A percentile compares a stretch with the other conserved stretches of the same genome.
These are phyloP conservation scores for Kuraishia floccosa DNA, from an alignment of 805 yeast genomes.

Conservation along the genomic window DNA sequence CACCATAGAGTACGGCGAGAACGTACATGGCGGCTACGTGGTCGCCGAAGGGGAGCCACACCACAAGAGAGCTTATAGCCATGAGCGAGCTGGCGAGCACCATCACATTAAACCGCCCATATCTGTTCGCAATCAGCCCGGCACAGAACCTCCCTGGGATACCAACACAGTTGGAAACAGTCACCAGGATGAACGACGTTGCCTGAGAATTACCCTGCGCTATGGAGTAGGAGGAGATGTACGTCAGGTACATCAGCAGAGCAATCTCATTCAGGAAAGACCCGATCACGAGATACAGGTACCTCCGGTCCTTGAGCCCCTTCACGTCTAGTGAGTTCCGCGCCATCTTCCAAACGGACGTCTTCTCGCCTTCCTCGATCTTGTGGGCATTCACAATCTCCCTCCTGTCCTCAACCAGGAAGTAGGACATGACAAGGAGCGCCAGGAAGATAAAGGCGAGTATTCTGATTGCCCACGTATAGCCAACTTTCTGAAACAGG, in stretches of 20 bases:
- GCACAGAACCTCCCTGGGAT: slow-evolving; percentile 41
- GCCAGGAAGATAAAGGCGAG: slow-evolving; percentile 30
- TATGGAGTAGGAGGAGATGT: slow-evolving; percentile 35
- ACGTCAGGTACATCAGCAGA: slow-evolving; percentile 31
- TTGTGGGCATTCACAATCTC: slow-evolving; percentile 12
- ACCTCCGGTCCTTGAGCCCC: slow-evolving; percentile 25
- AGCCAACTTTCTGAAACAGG: slow-evolving; percentile 35
- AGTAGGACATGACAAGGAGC: slow-evolving; percentile 21
- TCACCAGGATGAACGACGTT: slow-evolving; percentile 29
- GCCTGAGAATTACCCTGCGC: slow-evolving; percentile 27
- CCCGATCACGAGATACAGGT: slow-evolving; percentile 27
- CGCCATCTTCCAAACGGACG: slow-evolving; percentile 5
- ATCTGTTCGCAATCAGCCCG: slow-evolving; percentile 35
- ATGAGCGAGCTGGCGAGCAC: slow-evolving; percentile 27
- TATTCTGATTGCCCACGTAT: slow-evolving; percentile 42
- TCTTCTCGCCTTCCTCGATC: slow-evolving; percentile 9
- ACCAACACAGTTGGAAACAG: slow-evolving; percentile 31
- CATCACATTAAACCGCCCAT: slow-evolving; percentile 47
- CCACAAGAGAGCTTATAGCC: slow-evolving; percentile 27
- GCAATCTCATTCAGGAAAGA: slow-evolving; percentile 31
- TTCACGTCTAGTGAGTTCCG: slow-evolving; percentile 21
- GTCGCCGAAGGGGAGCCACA: slow-evolving; percentile 56
- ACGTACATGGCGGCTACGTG: slow-evolving; percentile 29
- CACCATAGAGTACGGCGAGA: slow-evolving; percentile 46
- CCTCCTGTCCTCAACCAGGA: slow-evolving; percentile 30